These are phyloP conservation scores for Klebsormidium nitens DNA, from an alignment of 139 green algal species.

Conservation along the genomic window DNA sequence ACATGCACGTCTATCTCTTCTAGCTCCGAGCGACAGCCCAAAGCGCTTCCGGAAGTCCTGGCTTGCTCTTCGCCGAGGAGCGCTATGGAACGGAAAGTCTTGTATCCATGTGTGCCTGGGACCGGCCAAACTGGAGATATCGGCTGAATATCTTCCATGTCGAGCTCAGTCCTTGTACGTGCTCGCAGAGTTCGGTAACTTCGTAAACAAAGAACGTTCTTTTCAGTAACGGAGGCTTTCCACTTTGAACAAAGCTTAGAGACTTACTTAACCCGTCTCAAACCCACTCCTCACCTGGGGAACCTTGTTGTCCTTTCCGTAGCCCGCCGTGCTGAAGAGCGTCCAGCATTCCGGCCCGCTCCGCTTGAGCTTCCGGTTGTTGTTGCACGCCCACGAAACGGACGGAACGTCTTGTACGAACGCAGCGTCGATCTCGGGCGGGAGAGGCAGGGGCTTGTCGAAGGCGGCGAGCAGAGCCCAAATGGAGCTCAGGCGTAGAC, in stretches of 20 bases:
- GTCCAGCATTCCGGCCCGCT: constrained; percentile 68
- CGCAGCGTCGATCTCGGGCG: constrained; percentile 37
- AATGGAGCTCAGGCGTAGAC: constrained; percentile 40
- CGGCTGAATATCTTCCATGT: no score
- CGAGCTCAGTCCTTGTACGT: no score
- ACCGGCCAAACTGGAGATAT: no score
- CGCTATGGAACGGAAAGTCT: no score
- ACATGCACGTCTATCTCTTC: no score
- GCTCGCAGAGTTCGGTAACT: no score
- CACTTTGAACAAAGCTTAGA: neutral
- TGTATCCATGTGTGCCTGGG: no score
- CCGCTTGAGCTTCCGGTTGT: constrained; percentile 61
- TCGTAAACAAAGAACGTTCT: no score
- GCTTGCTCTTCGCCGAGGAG: no score
- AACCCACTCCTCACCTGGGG: constrained; percentile 59
- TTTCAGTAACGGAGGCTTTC: no score
- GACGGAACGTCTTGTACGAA: constrained; percentile 50
- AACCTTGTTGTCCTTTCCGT: constrained; percentile 58
- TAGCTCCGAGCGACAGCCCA: no score
- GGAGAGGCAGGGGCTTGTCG: constrained; percentile 39
- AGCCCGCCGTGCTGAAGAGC: constrained; percentile 63
- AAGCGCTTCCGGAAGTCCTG: no score
- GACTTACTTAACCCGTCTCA: constrained; percentile 27
- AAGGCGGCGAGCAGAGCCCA: constrained; percentile 72
- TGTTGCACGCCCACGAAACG: constrained; percentile 69